Conservation (phyloP, 2,329 filamentous ascomycete species). For the Fusarium sacchari region DNA sequence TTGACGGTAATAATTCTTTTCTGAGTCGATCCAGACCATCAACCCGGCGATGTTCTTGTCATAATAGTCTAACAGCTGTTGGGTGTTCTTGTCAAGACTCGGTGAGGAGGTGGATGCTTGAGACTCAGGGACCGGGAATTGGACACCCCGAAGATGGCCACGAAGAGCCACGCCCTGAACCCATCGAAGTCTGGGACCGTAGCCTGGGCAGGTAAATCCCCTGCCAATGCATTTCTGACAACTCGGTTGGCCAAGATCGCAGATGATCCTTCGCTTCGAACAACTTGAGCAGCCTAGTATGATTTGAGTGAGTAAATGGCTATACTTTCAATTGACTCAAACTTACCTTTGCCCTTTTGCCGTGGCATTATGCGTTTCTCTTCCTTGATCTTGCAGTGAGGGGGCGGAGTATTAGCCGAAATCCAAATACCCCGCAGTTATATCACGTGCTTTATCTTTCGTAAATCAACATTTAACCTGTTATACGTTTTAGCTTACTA, state of each 20-base stretch:
- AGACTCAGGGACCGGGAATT: fast-evolving
- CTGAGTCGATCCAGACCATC: background rate
- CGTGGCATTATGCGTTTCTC: background rate
- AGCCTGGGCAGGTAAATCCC: background rate
- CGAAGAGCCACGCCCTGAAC: background rate
- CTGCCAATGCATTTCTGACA: background rate
- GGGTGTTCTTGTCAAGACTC: fast-evolving
- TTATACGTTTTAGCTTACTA: too few species aligned
- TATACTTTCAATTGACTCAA: fast-evolving
- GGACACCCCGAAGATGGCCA: fast-evolving
- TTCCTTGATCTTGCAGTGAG: fast-evolving
- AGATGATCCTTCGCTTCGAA: background rate
- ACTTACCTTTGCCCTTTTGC: background rate
- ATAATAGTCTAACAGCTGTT: background rate
- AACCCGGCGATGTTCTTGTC: background rate
- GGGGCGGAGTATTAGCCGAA: fast-evolving
- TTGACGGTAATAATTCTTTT: background rate
- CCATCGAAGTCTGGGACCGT: background rate
- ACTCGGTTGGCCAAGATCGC: background rate
- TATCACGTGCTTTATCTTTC: background rate
- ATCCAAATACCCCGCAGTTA: background rate
- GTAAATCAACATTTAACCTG: too few species aligned
- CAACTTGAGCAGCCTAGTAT: fast-evolving
- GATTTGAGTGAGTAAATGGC: fast-evolving
- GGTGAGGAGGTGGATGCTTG: fast-evolving